Evolutionary conservation across 2,329 filamentous ascomycete genomes (phyloP), one percentile per base, ranked within the genome.

Genomic region (Fusarium globosum): DNA sequence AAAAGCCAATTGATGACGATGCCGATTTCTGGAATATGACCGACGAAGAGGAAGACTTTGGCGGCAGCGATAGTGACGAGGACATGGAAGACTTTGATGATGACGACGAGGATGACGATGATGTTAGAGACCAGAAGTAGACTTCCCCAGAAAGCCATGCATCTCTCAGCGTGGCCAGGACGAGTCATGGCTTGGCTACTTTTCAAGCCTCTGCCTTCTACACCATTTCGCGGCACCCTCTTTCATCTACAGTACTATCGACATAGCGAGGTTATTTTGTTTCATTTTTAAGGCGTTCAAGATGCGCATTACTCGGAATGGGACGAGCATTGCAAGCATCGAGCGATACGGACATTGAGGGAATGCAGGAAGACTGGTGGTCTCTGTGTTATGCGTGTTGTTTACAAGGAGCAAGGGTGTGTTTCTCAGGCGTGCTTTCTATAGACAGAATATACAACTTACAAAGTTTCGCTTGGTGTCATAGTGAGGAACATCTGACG

Each of bases 21-120:
- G 91, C 93, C 75, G 93, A 93, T 69, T 97, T 97, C 80, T 96
- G 94, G 92, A 90, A 89, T 39, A 92, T 94, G 80, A 91, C 90
- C 53, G 93, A 93, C 66, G 88, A 93, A 74, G 93, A 94, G 75
- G 90, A 93, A 59, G 93, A 95, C 75, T 95, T 95, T 81, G 92
- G 91, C 15, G 92, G 92, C 21, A 94, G 92, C 77, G 93, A 94
- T 74, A 90, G 88, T 28, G 91, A 91, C 16, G 88, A 89, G 35
- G 87, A 89, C 30, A 86, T 89, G 82, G 88, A 88, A 38, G 90
- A 92, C 51, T 88, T 88, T 45, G 88, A 89, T 14, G 88, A 88
- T 18, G 85, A 86, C 4, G 88, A 91, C 28, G 89, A 88, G 12
- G 86, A 88, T 15, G 88, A 89, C 21, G 72, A 74, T 30, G 88